These are phyloP conservation scores for Camelina laxa DNA, from an alignment of 345 rosid genomes.

Conservation along the genomic window DNA sequence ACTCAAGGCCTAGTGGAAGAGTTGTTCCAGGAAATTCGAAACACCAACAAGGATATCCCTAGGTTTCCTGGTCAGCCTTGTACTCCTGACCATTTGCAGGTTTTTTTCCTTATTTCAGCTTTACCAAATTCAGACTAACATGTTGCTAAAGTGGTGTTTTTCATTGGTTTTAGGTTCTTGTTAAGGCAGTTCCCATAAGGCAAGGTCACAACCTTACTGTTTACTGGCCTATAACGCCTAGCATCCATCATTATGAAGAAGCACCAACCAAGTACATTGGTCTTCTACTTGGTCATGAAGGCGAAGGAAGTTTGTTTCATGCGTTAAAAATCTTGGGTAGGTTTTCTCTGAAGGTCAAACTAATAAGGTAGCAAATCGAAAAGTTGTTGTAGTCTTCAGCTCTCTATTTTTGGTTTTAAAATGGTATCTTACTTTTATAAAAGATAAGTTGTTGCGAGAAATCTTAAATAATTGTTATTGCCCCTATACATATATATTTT, in stretches of 20 bases:
- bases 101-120: constrained; percentile 30
- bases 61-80: constrained; percentile 82
- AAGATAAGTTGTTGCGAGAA: background rate
- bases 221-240: constrained; percentile 82
- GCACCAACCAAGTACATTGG: constrained; percentile 77
- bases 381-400: background rate
- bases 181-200: constrained; percentile 72
- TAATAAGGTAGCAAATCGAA: background rate
- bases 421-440: background rate
- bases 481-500: background rate
- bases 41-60: constrained; percentile 51
- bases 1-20: constrained; percentile 62
- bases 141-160: constrained; percentile 4
- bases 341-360: constrained; percentile 35
- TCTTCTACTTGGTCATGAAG: constrained; percentile 85
- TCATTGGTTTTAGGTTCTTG: constrained; percentile 63
- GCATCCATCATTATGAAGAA: constrained; percentile 77
- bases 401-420: background rate
- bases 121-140: background rate
- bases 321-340: constrained; percentile 82
- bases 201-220: constrained; percentile 69
- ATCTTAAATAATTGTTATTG: background rate
- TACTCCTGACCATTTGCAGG: constrained; percentile 81
- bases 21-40: constrained; percentile 68
- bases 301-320: constrained; percentile 85